phyloP scores from a whole-genome alignment of 1,284 basidiomycete species.

The Puccinia triticina region DNA sequence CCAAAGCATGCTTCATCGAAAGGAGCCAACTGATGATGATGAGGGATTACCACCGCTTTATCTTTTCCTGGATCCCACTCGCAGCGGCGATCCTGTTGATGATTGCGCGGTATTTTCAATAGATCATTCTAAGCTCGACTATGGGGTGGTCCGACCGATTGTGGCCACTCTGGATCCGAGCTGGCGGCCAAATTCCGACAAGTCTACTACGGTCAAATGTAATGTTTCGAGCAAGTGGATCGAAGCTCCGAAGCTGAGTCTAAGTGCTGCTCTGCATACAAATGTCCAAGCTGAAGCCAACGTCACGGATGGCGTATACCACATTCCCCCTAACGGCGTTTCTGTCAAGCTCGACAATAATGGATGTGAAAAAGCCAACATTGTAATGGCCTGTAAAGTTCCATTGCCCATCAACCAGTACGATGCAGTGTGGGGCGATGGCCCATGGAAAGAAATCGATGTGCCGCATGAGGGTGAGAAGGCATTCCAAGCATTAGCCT shows the following conservation, averaged over 20 bases:
- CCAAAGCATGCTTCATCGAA: constrained; percentile 80
- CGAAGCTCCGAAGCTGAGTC: constrained; percentile 62
- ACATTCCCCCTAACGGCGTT: constrained; percentile 68
- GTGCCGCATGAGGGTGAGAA: constrained; percentile 75
- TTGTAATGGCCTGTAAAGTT: constrained; percentile 75
- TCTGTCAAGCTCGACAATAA: constrained; percentile 66
- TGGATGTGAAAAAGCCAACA: constrained; percentile 73
- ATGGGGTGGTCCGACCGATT: constrained; percentile 75
- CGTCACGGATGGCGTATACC: constrained; percentile 68
- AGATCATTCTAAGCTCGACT: constrained; percentile 75
- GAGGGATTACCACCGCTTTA: constrained; percentile 69
- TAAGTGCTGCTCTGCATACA: constrained; percentile 65
- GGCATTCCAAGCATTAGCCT: constrained; percentile 77
- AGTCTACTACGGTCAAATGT: constrained; percentile 66
- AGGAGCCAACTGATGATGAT: constrained; percentile 63
- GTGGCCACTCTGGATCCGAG: constrained; percentile 71
- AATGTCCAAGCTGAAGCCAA: constrained; percentile 64
- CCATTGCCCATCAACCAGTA: constrained; percentile 69
- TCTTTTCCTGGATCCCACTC: constrained; percentile 80
- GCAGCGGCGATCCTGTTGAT: constrained; percentile 71
- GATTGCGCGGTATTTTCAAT: constrained; percentile 83
- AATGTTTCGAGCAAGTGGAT: constrained; percentile 72
- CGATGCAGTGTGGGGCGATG: constrained; percentile 75
- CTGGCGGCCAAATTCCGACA: constrained; percentile 73
- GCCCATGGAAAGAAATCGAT: constrained; percentile 77